Conservation (phyloP, 768 basidiomycete species). For the Suillus luteus region DNA sequence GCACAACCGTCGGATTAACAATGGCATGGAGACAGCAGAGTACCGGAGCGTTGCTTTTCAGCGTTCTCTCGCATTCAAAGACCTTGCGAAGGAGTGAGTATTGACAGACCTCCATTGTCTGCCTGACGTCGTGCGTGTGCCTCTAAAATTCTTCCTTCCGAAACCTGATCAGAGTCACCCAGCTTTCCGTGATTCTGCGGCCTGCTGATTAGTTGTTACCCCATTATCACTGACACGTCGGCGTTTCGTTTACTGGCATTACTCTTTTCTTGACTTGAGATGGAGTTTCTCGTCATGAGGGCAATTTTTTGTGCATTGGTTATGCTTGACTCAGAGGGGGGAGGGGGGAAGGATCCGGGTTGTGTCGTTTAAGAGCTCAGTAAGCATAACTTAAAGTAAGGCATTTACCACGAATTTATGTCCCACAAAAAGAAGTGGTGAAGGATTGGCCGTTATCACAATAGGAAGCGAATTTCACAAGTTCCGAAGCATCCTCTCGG, state of each 20-base stretch:
- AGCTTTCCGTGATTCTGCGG: background rate
- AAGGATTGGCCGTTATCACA: background rate
- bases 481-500: background rate
- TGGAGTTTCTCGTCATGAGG: background rate
- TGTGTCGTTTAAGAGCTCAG: background rate
- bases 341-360: background rate
- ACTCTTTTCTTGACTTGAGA: background rate
- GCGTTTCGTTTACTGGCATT: background rate
- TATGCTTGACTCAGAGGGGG: background rate
- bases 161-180: background rate
- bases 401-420: background rate
- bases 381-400: background rate
- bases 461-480: background rate
- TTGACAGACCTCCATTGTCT: background rate
- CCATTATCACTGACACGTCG: background rate
- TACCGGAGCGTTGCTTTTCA: background rate
- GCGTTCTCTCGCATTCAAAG: background rate
- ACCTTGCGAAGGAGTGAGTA: background rate
- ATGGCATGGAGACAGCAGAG: background rate
- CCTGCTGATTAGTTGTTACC: background rate
- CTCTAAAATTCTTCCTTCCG: background rate
- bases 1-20: background rate
- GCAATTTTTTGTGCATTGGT: background rate
- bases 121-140: background rate
- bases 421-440: background rate